Conservation (phyloP, 805 yeast genomes). For the Cyberlindnera suaveolens region DNA sequence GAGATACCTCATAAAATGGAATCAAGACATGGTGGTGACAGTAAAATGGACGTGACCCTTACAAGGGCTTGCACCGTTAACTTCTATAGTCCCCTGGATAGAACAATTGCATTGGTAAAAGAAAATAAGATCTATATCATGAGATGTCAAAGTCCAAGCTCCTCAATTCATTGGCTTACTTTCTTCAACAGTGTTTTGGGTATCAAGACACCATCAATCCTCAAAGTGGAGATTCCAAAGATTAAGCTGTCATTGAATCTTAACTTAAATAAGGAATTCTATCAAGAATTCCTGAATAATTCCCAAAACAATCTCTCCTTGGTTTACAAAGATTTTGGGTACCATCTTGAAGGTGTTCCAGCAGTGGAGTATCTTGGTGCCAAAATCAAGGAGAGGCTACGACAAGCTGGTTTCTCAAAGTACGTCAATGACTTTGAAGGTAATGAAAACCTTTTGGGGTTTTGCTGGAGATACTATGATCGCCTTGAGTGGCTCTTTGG, state of each 20-base stretch:
- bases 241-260: constrained; percentile 22
- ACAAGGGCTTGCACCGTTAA: constrained; percentile 32
- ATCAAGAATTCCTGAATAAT: constrained; percentile 3
- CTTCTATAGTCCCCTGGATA: constrained; percentile 64
- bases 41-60: constrained; percentile 26
- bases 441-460: constrained; percentile 35
- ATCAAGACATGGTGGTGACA: constrained; percentile 12
- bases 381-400: constrained; percentile 30
- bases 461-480: constrained; percentile 65
- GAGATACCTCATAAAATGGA: constrained; percentile 24
- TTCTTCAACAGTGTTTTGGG: constrained; percentile 47
- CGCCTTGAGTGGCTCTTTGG: constrained; percentile 65
- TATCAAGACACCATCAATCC: constrained; percentile 32
- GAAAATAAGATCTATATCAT: constrained; percentile 42
- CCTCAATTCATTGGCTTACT: constrained; percentile 59
- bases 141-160: constrained; percentile 43
- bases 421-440: constrained; percentile 23
- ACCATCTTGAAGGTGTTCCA: constrained; percentile 20
- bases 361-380: constrained; percentile 34
- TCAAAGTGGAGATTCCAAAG: constrained; percentile 44
- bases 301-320: neutral
- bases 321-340: constrained; percentile 15
- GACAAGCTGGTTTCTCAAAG: constrained; percentile 18
- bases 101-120: constrained; percentile 51
- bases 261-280: constrained; percentile 13